Conservation (phyloP, 2,329 filamentous ascomycete genomes). For the Aspergillus terreus region DNA sequence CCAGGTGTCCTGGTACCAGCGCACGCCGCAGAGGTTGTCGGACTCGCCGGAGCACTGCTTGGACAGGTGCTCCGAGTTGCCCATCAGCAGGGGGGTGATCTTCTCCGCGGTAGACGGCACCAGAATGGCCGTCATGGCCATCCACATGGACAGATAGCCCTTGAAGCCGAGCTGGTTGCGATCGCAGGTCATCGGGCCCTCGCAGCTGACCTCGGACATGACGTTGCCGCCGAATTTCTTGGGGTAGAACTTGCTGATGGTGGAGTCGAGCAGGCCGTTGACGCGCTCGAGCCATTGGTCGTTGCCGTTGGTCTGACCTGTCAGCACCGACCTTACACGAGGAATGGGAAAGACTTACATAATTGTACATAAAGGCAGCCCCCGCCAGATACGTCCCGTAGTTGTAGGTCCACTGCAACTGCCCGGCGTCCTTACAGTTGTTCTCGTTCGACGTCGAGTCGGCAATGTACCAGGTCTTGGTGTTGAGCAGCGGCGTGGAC, state of each 20-base stretch:
- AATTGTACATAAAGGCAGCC: slow-evolving; percentile 51
- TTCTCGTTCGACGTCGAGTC: slow-evolving; percentile 18
- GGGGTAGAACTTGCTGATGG: slow-evolving; percentile 48
- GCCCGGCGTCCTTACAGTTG: slow-evolving; percentile 47
- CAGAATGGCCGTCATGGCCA: slow-evolving; percentile 57
- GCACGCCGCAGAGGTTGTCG: slow-evolving; percentile 5
- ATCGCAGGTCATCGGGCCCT: slow-evolving; percentile 57
- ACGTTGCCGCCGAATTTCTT: slow-evolving; percentile 45
- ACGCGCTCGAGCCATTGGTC: slow-evolving; percentile 54
- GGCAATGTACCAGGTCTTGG: slow-evolving; percentile 14
- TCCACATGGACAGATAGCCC: slow-evolving; percentile 63
- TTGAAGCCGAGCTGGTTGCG: slow-evolving; percentile 68
- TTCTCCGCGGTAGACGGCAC: slow-evolving; percentile 55
- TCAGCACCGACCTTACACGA: too few relatives aligned
- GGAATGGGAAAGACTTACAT: slow-evolving; percentile 21
- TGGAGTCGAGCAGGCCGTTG: slow-evolving; percentile 52
- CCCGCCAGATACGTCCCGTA: slow-evolving; percentile 52
- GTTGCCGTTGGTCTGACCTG: slow-evolving; percentile 26
- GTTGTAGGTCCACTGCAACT: slow-evolving; percentile 54
- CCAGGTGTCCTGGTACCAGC: slow-evolving; percentile 2
- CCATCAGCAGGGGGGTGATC: slow-evolving; percentile 56
- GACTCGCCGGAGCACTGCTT: slow-evolving; percentile 55
- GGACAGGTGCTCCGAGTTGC: slow-evolving; percentile 57
- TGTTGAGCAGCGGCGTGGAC: slow-evolving; percentile 44
- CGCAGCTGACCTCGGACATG: slow-evolving; percentile 65